A percentile compares a stretch with the other conserved stretches of the same genome.
Evolutionary conservation across 192 early-diverging fungal genomes (phyloP).

Genomic region (Allomyces arbusculus): DNA sequence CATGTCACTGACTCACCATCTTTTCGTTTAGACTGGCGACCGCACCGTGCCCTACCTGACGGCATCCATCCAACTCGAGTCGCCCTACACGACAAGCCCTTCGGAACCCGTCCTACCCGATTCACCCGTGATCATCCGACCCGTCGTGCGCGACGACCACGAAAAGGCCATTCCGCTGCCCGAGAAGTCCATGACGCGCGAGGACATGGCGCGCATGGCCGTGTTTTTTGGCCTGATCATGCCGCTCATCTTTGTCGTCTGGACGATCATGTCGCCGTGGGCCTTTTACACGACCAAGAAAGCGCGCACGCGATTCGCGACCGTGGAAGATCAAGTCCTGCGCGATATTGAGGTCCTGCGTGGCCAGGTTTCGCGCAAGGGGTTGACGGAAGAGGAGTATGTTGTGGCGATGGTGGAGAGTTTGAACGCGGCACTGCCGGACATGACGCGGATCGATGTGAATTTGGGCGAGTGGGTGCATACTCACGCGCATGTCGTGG

Average conservation of each 20-base stretch:
- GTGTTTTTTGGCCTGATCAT: neutral
- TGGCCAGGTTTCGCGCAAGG: neutral
- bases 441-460: neutral
- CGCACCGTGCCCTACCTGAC: conserved; percentile 1
- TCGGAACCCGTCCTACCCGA: neutral
- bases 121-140: neutral
- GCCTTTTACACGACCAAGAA: neutral
- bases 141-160: neutral
- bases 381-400: neutral
- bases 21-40: neutral
- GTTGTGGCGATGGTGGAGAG: neutral
- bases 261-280: neutral
- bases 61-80: neutral
- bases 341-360: neutral
- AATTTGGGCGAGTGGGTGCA: neutral
- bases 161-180: neutral
- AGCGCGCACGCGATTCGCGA: neutral
- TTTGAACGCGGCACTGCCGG: neutral
- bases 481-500: neutral
- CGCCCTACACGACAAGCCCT: neutral
- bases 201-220: neutral
- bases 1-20: too few relatives aligned
- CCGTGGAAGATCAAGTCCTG: neutral
- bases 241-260: neutral
- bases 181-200: neutral